phyloP scores from a whole-genome alignment of 345 rosid genomes.

The Salix brachista region DNA sequence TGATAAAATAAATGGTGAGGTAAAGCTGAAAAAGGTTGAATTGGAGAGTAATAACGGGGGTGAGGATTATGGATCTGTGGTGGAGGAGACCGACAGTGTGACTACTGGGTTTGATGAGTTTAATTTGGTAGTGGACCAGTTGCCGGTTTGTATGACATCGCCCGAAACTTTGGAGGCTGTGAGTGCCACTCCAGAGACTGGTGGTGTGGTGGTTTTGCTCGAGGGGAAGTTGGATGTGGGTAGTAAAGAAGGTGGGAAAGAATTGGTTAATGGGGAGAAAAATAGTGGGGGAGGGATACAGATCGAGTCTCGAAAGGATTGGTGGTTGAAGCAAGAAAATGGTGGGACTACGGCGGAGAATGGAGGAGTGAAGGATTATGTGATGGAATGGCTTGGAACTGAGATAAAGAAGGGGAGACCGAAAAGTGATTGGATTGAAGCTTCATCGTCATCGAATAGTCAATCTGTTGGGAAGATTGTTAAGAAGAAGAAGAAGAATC shows the following conservation, averaged over 20 bases:
- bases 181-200: constrained; percentile 32
- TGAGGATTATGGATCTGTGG: constrained; percentile 67
- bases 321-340: constrained; percentile 71
- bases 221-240: constrained; percentile 37
- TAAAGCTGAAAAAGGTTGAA: constrained; percentile 30
- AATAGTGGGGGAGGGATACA: constrained; percentile 11
- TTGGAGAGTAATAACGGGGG: constrained; percentile 33
- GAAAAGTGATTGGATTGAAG: constrained; percentile 58
- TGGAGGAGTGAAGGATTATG: constrained; percentile 72
- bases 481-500: constrained; percentile 54
- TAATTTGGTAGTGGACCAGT: constrained; percentile 54
- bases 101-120: constrained; percentile 65
- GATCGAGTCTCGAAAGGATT: constrained; percentile 50
- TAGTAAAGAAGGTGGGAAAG: constrained; percentile 43
- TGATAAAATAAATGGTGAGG: constrained; percentile 12
- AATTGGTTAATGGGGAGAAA: constrained; percentile 22
- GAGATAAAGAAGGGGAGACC: constrained; percentile 83
- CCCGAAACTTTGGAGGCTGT: constrained; percentile 37
- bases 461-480: constrained; percentile 25
- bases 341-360: constrained; percentile 12
- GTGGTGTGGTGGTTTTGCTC: constrained; percentile 21
- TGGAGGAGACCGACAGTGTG: constrained; percentile 71
- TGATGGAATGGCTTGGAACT: constrained; percentile 88
- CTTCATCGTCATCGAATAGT: constrained; percentile 29
- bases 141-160: constrained; percentile 53